phyloP scores from a whole-genome alignment of 1,284 basidiomycete species.

The Ganoderma sp. region DNA sequence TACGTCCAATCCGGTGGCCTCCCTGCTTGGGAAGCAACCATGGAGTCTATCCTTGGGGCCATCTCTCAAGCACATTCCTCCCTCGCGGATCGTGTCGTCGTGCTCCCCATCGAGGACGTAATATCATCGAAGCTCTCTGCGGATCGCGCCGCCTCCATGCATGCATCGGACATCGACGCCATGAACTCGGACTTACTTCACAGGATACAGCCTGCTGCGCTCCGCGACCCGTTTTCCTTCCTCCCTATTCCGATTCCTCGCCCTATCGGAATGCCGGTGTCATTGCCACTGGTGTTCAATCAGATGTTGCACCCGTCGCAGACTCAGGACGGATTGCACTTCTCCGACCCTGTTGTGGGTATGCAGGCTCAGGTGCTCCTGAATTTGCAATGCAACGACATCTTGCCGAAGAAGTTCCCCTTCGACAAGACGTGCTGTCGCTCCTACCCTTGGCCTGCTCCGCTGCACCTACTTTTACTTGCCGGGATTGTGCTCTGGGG shows the following conservation, averaged over 20 bases:
- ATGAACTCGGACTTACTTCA: constrained; percentile 87
- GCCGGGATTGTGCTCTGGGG: constrained; percentile 59
- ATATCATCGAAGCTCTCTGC: constrained; percentile 63
- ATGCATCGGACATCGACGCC: constrained; percentile 78
- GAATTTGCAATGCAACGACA: constrained; percentile 83
- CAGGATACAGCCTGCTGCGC: constrained; percentile 56
- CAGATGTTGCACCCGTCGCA: constrained; percentile 72
- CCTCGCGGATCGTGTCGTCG: constrained; percentile 72
- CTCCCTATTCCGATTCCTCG: constrained; percentile 35
- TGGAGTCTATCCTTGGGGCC: constrained; percentile 64
- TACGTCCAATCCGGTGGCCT: constrained; percentile 77
- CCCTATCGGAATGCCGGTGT: constrained; percentile 48
- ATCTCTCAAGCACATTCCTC: constrained; percentile 47
- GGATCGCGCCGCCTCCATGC: constrained; percentile 71
- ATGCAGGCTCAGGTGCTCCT: constrained; percentile 81
- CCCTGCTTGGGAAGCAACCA: constrained; percentile 75
- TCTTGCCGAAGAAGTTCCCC: constrained; percentile 70
- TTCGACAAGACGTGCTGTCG: constrained; percentile 86
- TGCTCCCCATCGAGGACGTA: constrained; percentile 79
- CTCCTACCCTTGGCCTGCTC: constrained; percentile 70
- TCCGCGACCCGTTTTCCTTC: constrained; percentile 41
- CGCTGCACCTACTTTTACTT: constrained; percentile 67
- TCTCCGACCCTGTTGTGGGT: constrained; percentile 65
- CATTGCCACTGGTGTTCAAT: constrained; percentile 80
- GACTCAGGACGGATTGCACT: constrained; percentile 87